Evolutionary conservation across 208 protist species (phyloP), one percentile per base, ranked within the genome.

Genomic region (Vickermania ingenoplastis): DNA sequence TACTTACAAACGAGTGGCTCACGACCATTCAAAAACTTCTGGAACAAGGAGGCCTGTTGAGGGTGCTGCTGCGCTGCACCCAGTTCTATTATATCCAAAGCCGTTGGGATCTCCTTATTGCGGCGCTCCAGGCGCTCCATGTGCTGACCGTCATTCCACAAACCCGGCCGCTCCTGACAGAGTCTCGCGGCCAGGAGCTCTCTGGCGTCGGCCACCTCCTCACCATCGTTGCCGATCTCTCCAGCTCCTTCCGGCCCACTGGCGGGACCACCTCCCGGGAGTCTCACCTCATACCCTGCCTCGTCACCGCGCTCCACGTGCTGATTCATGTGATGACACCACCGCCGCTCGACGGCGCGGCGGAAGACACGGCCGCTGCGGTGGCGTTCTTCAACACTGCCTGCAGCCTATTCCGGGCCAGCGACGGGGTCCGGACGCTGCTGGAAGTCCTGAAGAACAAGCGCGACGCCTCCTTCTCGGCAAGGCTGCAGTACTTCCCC

Each of bases 11-110:
- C 30, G 83, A 91, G 25, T 75, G 82, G 5, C 69, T 91, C 28
- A 48, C 66, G 1, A 49, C 67, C 28, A 75, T 91, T 63, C 73
- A 83, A 14, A 61, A 57, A 54, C 73, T 91, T 29, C 61, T 89
- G 7, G 80, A 86, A 23, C 79, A 72, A 41, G 79, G 80, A 58
- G 63, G 69, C 27, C 51, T 86, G 26, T 45, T 45, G 17, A 7
- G 36, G 17, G 17, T 45, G 7, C 73, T 94, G 31, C 67, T 91
- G 57, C 76, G 75, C 3, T 86, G 79, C 61, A 64, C 67, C 29
- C 79, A 83, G 25, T 94, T 90, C 55, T 94, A 90, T 55, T 86
- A 87, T 65, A 57, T 76, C 27, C 87, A 94, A 61, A 81, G 74
- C 53, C 76, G 81, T 21, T 94, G 77, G 79, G 81, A 90, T 17